phyloP scores from a whole-genome alignment of 345 rosid genomes.

The Litchi chinensis region DNA sequence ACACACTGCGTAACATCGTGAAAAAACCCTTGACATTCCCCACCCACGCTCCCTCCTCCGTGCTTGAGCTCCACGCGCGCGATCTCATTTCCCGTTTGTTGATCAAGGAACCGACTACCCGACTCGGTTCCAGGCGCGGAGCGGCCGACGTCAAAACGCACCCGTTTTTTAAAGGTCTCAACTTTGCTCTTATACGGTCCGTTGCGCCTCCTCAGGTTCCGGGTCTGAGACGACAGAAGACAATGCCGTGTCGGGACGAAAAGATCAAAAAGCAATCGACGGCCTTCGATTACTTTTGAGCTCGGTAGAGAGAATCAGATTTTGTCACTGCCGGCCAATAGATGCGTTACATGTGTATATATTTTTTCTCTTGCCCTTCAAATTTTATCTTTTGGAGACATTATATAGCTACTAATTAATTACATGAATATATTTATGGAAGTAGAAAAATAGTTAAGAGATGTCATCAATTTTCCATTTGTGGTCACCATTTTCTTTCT shows the following conservation, averaged over 20 bases:
- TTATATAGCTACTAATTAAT: constrained; percentile 10
- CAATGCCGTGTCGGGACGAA: constrained; percentile 35
- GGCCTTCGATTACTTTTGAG: constrained; percentile 70
- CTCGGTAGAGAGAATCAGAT: constrained; percentile 28
- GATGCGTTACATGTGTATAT: constrained; percentile 32
- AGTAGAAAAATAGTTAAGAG: background rate
- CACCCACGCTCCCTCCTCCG: constrained; percentile 42
- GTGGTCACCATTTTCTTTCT: background rate
- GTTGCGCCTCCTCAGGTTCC: constrained; percentile 75
- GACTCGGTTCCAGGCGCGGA: constrained; percentile 85
- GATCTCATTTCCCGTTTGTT: constrained; percentile 68
- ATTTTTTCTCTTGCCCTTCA: background rate
- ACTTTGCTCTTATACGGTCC: constrained; percentile 80
- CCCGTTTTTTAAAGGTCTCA: constrained; percentile 77
- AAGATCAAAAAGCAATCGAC: constrained; percentile 37
- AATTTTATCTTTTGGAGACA: constrained; percentile 9
- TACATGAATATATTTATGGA: constrained; percentile 6
- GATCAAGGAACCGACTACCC: constrained; percentile 63
- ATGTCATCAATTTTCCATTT: background rate
- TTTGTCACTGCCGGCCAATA: constrained; percentile 39
- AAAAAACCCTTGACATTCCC: constrained; percentile 70
- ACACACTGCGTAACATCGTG: constrained; percentile 85
- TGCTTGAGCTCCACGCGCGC: constrained; percentile 64
- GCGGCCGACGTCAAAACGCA: constrained; percentile 86
- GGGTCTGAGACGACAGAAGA: constrained; percentile 36